phyloP scores from a whole-genome alignment of 1,284 basidiomycete genomes.

The Erythrobasidium hasegawianum region DNA sequence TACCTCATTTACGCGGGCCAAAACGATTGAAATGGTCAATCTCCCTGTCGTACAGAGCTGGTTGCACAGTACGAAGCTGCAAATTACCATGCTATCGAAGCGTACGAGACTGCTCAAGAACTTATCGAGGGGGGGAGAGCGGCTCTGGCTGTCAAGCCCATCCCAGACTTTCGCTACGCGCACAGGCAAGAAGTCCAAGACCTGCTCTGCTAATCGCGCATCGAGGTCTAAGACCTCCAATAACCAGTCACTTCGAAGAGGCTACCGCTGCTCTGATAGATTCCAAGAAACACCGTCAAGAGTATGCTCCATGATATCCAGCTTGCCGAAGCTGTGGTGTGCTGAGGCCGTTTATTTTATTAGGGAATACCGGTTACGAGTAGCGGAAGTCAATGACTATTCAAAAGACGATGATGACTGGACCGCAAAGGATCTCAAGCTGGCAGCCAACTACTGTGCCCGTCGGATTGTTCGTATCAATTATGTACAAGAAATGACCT shows the following conservation, averaged over 20 bases:
- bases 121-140: not conserved
- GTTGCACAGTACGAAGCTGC: not conserved
- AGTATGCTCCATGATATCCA: not conserved
- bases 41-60: not conserved
- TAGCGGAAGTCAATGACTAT: not conserved
- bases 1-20: not conserved
- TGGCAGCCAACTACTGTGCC: not conserved
- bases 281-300: not conserved
- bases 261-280: not conserved
- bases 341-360: no score
- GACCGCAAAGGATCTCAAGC: conserved; percentile 2
- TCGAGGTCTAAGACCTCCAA: no score
- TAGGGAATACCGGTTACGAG: no score
- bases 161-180: not conserved
- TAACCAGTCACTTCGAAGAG: not conserved
- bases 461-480: not conserved
- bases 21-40: not conserved
- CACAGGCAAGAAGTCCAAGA: no score
- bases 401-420: not conserved
- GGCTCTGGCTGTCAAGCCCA: not conserved
- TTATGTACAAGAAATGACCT: not conserved
- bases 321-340: no score
- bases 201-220: no score
- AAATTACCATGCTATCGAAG: not conserved
- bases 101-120: not conserved